These are phyloP conservation scores for Citrullus colocynthis DNA, from an alignment of 306 rosid genomes.

Conservation along the genomic window DNA sequence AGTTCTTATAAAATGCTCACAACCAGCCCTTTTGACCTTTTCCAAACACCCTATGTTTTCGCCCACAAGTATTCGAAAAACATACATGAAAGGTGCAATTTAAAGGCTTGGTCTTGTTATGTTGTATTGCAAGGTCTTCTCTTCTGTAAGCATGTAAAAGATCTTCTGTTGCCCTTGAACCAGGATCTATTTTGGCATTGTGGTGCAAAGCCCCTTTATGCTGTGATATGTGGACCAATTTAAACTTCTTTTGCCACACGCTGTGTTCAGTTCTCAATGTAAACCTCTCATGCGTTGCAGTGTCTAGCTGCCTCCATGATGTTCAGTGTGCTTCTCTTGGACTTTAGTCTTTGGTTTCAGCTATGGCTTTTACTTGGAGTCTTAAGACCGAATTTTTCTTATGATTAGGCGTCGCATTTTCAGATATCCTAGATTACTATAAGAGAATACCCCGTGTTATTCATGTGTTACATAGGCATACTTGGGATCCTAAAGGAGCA, in stretches of 20 bases:
- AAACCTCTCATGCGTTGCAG: too few species aligned
- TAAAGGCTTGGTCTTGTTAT: too few species aligned
- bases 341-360: too few species aligned
- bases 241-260: too few species aligned
- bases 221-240: too few species aligned
- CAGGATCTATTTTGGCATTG: not conserved
- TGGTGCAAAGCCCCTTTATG: too few species aligned
- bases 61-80: not conserved
- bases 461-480: not conserved
- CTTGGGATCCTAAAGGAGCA: not conserved
- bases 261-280: too few species aligned
- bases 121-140: too few species aligned
- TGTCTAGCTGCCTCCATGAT: too few species aligned
- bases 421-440: not conserved
- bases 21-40: not conserved
- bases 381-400: not conserved
- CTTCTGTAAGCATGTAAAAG: too few species aligned
- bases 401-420: not conserved
- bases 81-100: not conserved
- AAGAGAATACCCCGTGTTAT: not conserved
- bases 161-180: not conserved
- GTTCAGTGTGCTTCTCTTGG: too few species aligned
- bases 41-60: not conserved
- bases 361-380: not conserved
- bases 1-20: not conserved